A percentile compares a stretch with the other conserved stretches of the same genome.
Conservation (phyloP, 192 early-diverging fungal genomes). For the Umbelopsis vinacea region DNA sequence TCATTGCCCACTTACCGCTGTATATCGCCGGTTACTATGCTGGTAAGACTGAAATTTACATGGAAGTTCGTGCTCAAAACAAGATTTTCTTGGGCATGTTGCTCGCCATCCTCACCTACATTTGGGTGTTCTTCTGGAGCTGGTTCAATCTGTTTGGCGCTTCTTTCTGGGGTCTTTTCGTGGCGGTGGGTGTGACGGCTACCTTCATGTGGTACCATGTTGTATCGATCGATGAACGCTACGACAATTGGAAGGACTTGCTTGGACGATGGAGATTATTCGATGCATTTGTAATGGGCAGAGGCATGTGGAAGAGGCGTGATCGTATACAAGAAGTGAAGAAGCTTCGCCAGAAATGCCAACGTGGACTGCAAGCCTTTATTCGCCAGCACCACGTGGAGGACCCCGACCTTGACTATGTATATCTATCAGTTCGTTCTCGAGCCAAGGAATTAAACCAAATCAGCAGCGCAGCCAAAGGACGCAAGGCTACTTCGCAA, state of each 20-base stretch:
- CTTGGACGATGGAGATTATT: constrained; percentile 43
- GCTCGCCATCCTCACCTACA: constrained; percentile 41
- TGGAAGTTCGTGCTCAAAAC: constrained; percentile 51
- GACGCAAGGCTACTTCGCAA: neutral
- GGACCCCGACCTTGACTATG: constrained; percentile 26
- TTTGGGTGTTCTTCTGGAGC: constrained; percentile 39
- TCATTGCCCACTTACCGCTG: constrained; percentile 46
- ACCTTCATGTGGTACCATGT: constrained; percentile 53
- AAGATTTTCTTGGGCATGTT: constrained; percentile 48
- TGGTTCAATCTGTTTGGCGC: constrained; percentile 42
- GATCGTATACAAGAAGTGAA: constrained; percentile 36
- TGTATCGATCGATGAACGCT: constrained; percentile 41
- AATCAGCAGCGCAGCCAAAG: constrained; percentile 5
- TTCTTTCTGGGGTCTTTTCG: constrained; percentile 40
- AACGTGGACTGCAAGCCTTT: constrained; percentile 17
- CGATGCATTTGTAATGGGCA: constrained; percentile 44
- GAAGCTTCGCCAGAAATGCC: constrained; percentile 28
- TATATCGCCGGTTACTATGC: constrained; percentile 47
- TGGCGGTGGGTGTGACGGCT: constrained; percentile 25
- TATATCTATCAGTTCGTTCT: constrained; percentile 30
- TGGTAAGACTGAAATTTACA: constrained; percentile 45
- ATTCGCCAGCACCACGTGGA: constrained; percentile 21
- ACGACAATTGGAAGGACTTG: constrained; percentile 44
- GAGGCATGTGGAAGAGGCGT: constrained; percentile 44
- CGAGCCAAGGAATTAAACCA: constrained; percentile 29